Evolutionary conservation across 2,329 filamentous ascomycete species (phyloP), one percentile per base, ranked within the genome.

Genomic region (Zymoseptoria crescenta): DNA sequence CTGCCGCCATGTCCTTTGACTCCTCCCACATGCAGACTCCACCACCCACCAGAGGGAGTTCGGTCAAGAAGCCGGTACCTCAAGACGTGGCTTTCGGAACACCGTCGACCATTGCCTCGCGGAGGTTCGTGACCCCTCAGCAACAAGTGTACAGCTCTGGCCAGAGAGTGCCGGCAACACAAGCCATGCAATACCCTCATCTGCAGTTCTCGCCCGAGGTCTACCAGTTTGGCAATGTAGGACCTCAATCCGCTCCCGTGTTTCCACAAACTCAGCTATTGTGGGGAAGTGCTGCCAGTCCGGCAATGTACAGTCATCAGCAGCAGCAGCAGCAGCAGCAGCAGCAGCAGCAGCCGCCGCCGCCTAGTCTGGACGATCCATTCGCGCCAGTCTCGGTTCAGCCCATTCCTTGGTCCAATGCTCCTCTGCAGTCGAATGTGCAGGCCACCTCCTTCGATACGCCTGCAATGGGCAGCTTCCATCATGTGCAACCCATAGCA

Each of bases 171-270:
- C 56, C 57, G 13, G 13, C 52, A 35, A 55, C 21, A n/a, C 64
- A 63, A 50, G 67, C 75, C 69, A 70, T 77, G 63, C 75, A 83
- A 24, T 82, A 81, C 65, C 74, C 77, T 4, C 78, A 77, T 58
- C 70, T 84, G 28, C 82, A 83, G 56, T 82, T 82, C 62, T 83
- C 83, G 2, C 82, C 82, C 5, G 81, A 83, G 59, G 73, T 83
- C 59, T 81, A 83, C 63, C 79, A 80, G 49, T 77, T 81, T 61
- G 74, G 74, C 24, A 76, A 78, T 48, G 70, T 78, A n/a, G 81
- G 79, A 24, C 77, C 81, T 8, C 76, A 79, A 54, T 79, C 81
- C 8, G 82, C 81, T n/a, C 82, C 83, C 27, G 77, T 80, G 54
- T 79, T 81, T 62, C 79, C 82, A 30, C 82, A 84, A 56, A 74